Percentiles rank a stretch among this genome's conserved stretches.
Evolutionary conservation across 164 flowering plant species (phyloP).

Genomic region (Brasenia schreberi): DNA sequence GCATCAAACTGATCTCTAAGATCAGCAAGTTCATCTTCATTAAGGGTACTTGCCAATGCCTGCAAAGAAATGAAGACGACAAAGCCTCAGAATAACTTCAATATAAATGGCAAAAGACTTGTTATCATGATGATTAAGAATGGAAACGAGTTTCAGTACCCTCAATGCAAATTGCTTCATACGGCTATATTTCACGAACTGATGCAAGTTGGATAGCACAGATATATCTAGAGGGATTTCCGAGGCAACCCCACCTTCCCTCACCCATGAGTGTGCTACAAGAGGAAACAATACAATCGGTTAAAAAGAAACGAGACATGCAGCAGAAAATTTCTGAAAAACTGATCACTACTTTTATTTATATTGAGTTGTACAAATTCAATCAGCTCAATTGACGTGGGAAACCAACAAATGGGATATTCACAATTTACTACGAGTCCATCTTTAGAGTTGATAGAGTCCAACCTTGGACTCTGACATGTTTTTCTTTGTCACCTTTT

Average conservation of each 20-base stretch:
- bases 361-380: not conserved
- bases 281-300: conserved; percentile 4
- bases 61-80: conserved; percentile 11
- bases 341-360: no score
- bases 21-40: conserved; percentile 73
- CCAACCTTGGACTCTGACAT: no score
- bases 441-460: no score
- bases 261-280: conserved; percentile 97
- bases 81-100: not conserved
- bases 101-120: not conserved
- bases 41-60: conserved; percentile 92
- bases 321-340: no score
- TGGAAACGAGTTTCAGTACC: conserved; percentile 64
- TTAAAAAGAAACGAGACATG: no score
- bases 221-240: conserved; percentile 96
- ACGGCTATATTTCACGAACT: conserved; percentile 90
- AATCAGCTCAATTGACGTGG: not conserved
- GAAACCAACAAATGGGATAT: not conserved
- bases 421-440: no score
- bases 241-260: conserved; percentile 96
- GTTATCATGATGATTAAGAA: conserved; percentile 74
- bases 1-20: conserved; percentile 92
- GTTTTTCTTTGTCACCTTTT: no score
- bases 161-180: conserved; percentile 91
- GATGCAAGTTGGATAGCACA: conserved; percentile 78